Evolutionary conservation across 345 rosid genomes (phyloP).

Genomic region (Syzygium aromaticum): DNA sequence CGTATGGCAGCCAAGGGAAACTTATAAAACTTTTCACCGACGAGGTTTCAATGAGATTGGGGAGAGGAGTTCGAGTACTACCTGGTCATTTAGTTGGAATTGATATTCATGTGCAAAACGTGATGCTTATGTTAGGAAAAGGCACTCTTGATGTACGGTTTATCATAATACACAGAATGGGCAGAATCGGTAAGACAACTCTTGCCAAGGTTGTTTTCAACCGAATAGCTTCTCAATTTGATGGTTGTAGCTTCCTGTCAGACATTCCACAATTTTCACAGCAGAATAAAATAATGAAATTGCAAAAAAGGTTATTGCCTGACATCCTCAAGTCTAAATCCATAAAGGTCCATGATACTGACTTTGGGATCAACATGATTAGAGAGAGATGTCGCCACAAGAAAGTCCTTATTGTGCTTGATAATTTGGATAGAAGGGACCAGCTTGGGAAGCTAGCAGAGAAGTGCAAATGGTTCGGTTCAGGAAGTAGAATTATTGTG

Average conservation of each 20-base stretch:
- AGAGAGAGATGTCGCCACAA: background rate
- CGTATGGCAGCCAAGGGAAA: background rate
- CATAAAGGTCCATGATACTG: background rate
- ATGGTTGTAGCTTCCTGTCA: background rate
- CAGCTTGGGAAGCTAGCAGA: background rate
- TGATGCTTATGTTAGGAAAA: background rate
- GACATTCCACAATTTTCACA: background rate
- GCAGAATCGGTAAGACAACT: slow-evolving; percentile 5
- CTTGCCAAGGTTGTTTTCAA: slow-evolving; percentile 1
- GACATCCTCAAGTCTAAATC: background rate
- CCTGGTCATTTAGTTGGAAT: background rate
- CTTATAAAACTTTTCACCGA: background rate
- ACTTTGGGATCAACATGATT: background rate
- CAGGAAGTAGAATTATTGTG: slow-evolving; percentile 2
- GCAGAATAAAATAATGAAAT: background rate
- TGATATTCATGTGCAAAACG: background rate
- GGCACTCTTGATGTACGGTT: background rate
- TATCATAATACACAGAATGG: slow-evolving; percentile 1
- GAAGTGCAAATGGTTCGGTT: background rate
- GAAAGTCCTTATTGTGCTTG: background rate
- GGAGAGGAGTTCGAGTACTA: background rate
- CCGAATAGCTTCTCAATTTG: background rate
- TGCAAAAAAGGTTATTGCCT: background rate
- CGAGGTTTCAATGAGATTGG: background rate
- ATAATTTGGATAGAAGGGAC: background rate